These are phyloP conservation scores for Phytophthora megakarya DNA, from an alignment of 352 stramenopile genomes.

Conservation along the genomic window DNA sequence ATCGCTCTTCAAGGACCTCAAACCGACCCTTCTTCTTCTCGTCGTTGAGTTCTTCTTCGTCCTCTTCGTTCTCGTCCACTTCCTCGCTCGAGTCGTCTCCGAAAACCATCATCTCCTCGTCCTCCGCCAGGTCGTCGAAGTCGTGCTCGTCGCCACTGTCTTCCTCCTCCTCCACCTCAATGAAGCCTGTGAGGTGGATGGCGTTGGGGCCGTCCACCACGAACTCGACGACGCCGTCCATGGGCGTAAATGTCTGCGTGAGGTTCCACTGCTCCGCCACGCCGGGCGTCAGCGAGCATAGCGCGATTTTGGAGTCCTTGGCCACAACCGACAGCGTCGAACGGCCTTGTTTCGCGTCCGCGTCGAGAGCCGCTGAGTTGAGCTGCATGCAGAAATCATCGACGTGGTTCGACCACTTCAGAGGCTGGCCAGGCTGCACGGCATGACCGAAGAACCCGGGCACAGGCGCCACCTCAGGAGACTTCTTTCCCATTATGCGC, in stretches of 20 bases:
- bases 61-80: slow-evolving; percentile 33
- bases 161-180: slow-evolving; percentile 79
- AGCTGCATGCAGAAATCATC: slow-evolving; percentile 82
- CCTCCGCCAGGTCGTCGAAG: slow-evolving; percentile 47
- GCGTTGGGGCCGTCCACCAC: slow-evolving; percentile 71
- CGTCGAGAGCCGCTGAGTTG: slow-evolving; percentile 73
- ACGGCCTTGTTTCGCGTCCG: slow-evolving; percentile 53
- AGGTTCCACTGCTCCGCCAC: slow-evolving; percentile 77
- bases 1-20: slow-evolving; percentile 76
- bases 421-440: slow-evolving; percentile 65
- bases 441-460: slow-evolving; percentile 84
- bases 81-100: slow-evolving; percentile 46
- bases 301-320: slow-evolving; percentile 74
- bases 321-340: slow-evolving; percentile 75
- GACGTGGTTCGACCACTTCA: slow-evolving; percentile 72
- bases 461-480: slow-evolving; percentile 51
- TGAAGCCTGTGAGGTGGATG: slow-evolving; percentile 83
- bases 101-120: slow-evolving; percentile 76
- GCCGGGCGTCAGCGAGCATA: slow-evolving; percentile 72
- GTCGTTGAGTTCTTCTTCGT: slow-evolving; percentile 53
- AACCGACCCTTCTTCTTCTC: slow-evolving; percentile 57
- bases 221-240: slow-evolving; percentile 77
- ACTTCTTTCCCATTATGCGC: slow-evolving; percentile 34
- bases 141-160: slow-evolving; percentile 64
- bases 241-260: slow-evolving; percentile 76